Percentiles rank a stretch among this genome's conserved stretches.
Evolutionary conservation across 2,329 filamentous ascomycete species (phyloP).

Genomic region (Aspergillus sp.): DNA sequence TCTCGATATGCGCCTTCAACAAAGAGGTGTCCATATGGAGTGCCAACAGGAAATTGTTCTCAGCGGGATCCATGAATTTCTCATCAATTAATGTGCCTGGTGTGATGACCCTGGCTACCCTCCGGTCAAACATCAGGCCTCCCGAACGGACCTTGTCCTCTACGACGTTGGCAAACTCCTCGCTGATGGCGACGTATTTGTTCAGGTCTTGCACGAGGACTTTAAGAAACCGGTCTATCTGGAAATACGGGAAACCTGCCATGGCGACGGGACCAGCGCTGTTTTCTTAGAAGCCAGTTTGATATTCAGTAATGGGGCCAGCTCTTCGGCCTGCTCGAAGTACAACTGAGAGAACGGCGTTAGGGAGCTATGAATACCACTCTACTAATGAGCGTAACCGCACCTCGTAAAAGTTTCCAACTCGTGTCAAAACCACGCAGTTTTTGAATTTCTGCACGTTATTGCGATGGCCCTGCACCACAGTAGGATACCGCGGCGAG

Average conservation of each 20-base stretch:
- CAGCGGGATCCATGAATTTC: constrained; percentile 88
- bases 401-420: constrained; percentile 90
- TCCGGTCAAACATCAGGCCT: constrained; percentile 74
- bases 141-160: constrained; percentile 64
- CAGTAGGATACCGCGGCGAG: constrained; percentile 66
- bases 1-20: constrained; percentile 13
- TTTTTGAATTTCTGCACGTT: constrained; percentile 89
- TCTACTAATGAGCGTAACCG: constrained; percentile 1
- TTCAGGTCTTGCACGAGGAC: constrained; percentile 83
- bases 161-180: constrained; percentile 74
- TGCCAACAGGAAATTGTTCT: constrained; percentile 86
- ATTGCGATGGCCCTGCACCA: constrained; percentile 74
- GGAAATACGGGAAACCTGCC: constrained; percentile 90
- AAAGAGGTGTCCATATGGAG: constrained; percentile 51
- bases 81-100: constrained; percentile 95
- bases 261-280: constrained; percentile 72
- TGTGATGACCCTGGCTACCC: constrained; percentile 79
- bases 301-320: constrained; percentile 74
- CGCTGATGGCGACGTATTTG: constrained; percentile 85
- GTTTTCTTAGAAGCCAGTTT: constrained; percentile 77
- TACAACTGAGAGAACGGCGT: constrained; percentile 53
- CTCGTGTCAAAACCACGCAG: constrained; percentile 82
- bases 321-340: constrained; percentile 88
- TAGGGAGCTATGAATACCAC: constrained; percentile 1
- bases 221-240: constrained; percentile 88